Base-by-base conservation (phyloP, 2,329 filamentous ascomycete genomes). In the Ilyonectria mors-panacis region DNA sequence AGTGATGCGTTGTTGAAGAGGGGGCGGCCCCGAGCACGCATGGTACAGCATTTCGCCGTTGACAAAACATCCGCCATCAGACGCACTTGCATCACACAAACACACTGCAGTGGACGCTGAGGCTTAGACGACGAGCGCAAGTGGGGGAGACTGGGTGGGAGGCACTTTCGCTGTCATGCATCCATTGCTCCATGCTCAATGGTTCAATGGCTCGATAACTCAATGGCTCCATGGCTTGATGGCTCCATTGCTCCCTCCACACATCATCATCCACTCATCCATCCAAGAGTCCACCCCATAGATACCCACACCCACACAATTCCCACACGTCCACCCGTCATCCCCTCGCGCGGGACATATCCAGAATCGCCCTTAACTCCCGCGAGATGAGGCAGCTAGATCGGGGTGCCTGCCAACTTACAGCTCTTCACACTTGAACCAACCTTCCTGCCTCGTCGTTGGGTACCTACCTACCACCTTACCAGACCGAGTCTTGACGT, bases 71-170 rank as follows among this genome's bases (percentile, higher is more conserved):
- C 37, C 15, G 37, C 37, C 37, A 33, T 30, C n/a, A 21, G 8
- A 59, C 21, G 23, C 47, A 57, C 55, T 64, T 28, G 56, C 62
- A 63, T 62, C 68, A 71, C 70, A 70, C 70, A 71, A 68, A 71
- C 68, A 67, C 51, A 69, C 68, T 59, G 70, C 62, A 73, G 30
- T 33, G 30, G 30, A 33, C 30, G 30, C 12, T 33, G 70, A 73
- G 68, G 70, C 70, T 72, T 67, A 73, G 68, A 73, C 62, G 47
- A 53, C 59, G 57, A 64, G 68, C 62, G n/a, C 35, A 28, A 26
- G 8, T 28, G 21, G 35, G 19, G 53, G 21, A 12, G 21, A 26
- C 8, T 19, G 17, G 17, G 28, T 35, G n/a, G 48, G 28, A 51
- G 26, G 48, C 28, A 17, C n/a, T 19, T 21, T 51, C 39, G 12